Evolutionary conservation across 2,329 filamentous ascomycete genomes (phyloP), one percentile per base, ranked within the genome.

Genomic region (Aspergillus tamarii): DNA sequence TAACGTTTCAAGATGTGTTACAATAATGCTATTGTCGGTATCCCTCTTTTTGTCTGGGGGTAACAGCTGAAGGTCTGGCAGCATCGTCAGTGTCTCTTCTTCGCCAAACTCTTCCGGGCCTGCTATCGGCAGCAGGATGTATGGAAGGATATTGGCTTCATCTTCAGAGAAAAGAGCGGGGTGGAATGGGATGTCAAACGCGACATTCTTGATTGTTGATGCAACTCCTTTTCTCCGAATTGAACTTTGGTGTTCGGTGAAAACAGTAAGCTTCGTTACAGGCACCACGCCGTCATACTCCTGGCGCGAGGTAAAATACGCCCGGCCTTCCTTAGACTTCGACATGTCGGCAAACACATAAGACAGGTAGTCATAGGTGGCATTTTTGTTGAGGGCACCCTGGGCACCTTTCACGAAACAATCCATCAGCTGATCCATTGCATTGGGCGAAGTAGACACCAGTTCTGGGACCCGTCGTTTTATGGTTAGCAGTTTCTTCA

Each of bases 321-420:
- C 84, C 34, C 92, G 86, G 23, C 93, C 88, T 68, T 91, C 86
- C 41, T 88, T 83, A 72, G 94, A 89, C 78, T 93, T 96, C 57
- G 93, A 90, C 11, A 99, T 84, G 77, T 99, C 94, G 46, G 95
- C 94, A 76, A 99, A 96, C 61, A 97, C 84, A 75, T 98, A 99
- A 48, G 93, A 89, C 28, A 99, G 86, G 78, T 98, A 97, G 81
- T 99, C 93, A 77, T 89, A 98, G 78, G 94, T 87, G 64, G 93
- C 93, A 30, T 90, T 77, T 74, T 91, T 90, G 83, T 98, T 98
- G 78, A 95, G 93, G 11, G 85, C 84, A 28, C 91, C 91, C 65
- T 91, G 89, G 26, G 92, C 89, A 23, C 94, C 94, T 81, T 95
- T 96, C 75, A 98, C 95, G 75, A 99, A 99, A 71, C 96, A 90